phyloP scores from a whole-genome alignment of 2,329 filamentous ascomycete species.

The Penicillium sp. region DNA sequence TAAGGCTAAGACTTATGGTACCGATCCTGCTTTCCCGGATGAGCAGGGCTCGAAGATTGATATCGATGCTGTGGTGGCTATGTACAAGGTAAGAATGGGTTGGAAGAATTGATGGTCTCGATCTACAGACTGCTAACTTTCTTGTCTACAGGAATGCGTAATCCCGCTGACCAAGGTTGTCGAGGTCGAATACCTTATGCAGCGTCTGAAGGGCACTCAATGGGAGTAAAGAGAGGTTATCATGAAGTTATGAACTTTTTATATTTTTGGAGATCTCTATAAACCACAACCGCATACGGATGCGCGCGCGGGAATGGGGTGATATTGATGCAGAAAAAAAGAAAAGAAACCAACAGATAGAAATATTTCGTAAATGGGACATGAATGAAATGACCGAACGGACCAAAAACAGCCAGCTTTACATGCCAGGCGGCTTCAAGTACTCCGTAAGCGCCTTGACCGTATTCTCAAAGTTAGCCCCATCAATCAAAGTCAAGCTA shows the following conservation, averaged over 20 bases:
- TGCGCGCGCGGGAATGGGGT: neutral
- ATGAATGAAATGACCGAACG: slow-evolving; percentile 25
- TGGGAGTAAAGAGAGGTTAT: slow-evolving; percentile 48
- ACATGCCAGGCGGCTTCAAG: slow-evolving; percentile 48
- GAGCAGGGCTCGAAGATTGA: slow-evolving; percentile 74
- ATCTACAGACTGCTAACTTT: slow-evolving; percentile 6
- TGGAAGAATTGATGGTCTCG: neutral
- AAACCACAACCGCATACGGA: slow-evolving; percentile 16
- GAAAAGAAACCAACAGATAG: slow-evolving; percentile 18
- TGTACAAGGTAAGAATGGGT: slow-evolving; percentile 68
- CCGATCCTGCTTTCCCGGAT: slow-evolving; percentile 72
- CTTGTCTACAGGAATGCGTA: slow-evolving; percentile 66
- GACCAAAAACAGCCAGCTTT: slow-evolving; percentile 6
- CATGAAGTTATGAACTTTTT: slow-evolving; percentile 29
- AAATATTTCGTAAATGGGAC: slow-evolving; percentile 28
- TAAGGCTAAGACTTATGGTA: slow-evolving; percentile 94
- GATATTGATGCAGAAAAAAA: slow-evolving; percentile 10
- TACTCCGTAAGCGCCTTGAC: slow-evolving; percentile 79
- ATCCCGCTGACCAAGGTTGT: slow-evolving; percentile 98
- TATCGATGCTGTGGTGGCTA: slow-evolving; percentile 84
- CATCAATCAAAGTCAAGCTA: slow-evolving; percentile 86
- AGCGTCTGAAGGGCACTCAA: slow-evolving; percentile 69
- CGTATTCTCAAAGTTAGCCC: slow-evolving; percentile 73
- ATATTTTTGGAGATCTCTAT: slow-evolving; percentile 19
- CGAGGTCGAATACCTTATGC: slow-evolving; percentile 98